Base-by-base conservation (phyloP, 441 rosid species). In the Aquilaria agallochum region DNA sequence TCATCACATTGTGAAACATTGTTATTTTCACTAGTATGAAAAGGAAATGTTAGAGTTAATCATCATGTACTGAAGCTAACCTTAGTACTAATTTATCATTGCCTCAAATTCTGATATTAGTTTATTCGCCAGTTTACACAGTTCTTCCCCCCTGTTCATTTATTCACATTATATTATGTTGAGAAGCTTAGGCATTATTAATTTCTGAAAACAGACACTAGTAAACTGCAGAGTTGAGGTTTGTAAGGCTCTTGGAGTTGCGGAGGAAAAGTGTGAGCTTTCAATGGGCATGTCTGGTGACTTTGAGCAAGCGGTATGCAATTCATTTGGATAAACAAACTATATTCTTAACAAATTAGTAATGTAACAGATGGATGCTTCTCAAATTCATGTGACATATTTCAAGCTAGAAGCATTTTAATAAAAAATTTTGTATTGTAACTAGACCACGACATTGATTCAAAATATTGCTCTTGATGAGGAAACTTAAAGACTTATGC, bases 251-350 rank as follows among this genome's bases (percentile, higher is more conserved):
- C 87, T 92, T 14, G 86, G 85, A 69, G 72, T 82, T 76, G 57
- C 69, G 34, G 90, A 83, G 84, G 84, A 82, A 61, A 75, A 80
- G 31, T 88, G 87, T 59, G 97, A 90, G 76, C 78, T 92, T 50
- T 89, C 98, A 6, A 92, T 89, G 95, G 96, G 96, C 72, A 92
- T 92, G 98, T 92, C 97, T 0, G 78, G 88, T 64, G 98, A 90
- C 72, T 92, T 85, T 63, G 96, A 90, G 83, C 81, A 71, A 83
- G 98, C 97, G 42, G 97, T 90, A 78, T 70, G 74, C 5, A 55
- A 45, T 50, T 15, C 40, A 0, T 54, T 64, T 31, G 49, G 3
- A 10, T 27, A 7, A 45, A 9, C 11, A 49, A 14, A 30, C 30
- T 36, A 12, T 31, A 36, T 8, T 36, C 42, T 8, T 4, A 36